Base-by-base conservation (phyloP, 169 alveolate genomes). In the Theileria annulata region DNA sequence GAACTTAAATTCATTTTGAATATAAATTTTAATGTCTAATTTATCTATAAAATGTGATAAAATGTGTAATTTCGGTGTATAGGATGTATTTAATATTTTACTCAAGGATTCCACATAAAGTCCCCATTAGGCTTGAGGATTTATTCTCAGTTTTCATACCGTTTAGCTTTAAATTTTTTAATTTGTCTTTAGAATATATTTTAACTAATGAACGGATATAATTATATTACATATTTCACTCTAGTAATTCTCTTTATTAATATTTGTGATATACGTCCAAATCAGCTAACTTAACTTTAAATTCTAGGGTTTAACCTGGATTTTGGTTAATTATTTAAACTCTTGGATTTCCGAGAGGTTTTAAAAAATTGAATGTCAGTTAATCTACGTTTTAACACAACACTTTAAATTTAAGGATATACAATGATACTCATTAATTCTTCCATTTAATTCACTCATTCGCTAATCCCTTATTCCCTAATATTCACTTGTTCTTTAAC, bases 41-140 rank as follows among this genome's bases (percentile, higher is more conserved):
- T 42, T 42, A 42, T 42, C 51, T 42, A 17, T 42, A 42, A 42
- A 42, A 42, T 42, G 51, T 42, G 51, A 42, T 42, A 42, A 42
- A 42, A 56, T 19, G 66, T 21, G 27, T 56, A 15, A 56, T 56
- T n/a, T 56, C 31, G 15, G 9, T 21, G 27, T 13, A 13, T 56
- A 56, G 33, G 33, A 21, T 56, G 66, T 21, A 56, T 56, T 8
- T 21, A 56, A 25, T 13, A 25, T 21, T 56, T 25, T 56, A 56
- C 31, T 56, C 13, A 10, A 10, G 33, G 66, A 56, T 56, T 56
- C 66, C 66, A 56, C 66, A 56, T 25, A 56, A 56, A 56, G 27
- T 25, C 66, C 66, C 66, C 66, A 56, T 56, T 56, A 56, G 17
- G 15, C 35, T 21, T 56, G 3, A 13, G 13, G 33, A 56, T 21